A percentile compares a stretch with the other conserved stretches of the same genome.
phyloP scores from a whole-genome alignment of 331 rosid species.

The Spiraea crenata region DNA sequence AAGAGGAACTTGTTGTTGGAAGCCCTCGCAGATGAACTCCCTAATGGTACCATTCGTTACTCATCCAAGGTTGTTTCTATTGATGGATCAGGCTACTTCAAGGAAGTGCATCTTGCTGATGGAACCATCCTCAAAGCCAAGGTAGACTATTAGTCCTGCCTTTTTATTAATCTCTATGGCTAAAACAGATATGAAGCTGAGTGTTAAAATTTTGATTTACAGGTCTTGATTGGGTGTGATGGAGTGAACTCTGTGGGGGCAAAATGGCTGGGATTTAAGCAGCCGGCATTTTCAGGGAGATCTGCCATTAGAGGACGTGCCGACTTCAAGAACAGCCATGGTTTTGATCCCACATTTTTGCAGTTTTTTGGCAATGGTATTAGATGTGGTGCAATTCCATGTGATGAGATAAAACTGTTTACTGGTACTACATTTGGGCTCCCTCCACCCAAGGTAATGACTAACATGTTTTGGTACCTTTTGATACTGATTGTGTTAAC shows the following conservation, averaged over 20 bases:
- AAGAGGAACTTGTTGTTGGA: conserved; percentile 48
- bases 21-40: conserved; percentile 61
- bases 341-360: conserved; percentile 42
- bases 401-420: conserved; percentile 39
- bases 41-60: conserved; percentile 54
- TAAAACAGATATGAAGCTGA: not conserved
- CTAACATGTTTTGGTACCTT: not conserved
- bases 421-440: conserved; percentile 67
- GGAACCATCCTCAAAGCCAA: conserved; percentile 57
- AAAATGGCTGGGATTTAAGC: conserved; percentile 61
- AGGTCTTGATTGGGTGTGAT: conserved; percentile 75
- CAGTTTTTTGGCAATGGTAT: conserved; percentile 58
- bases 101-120: conserved; percentile 62
- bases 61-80: conserved; percentile 63
- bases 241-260: conserved; percentile 74
- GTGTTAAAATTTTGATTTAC: not conserved
- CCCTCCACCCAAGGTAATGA: conserved; percentile 52
- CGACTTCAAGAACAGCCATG: conserved; percentile 27
- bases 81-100: conserved; percentile 49
- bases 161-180: not conserved
- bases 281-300: conserved; percentile 44
- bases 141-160: conserved; percentile 25
- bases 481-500: too few species aligned
- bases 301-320: conserved; percentile 47
- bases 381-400: conserved; percentile 49